A percentile compares a stretch with the other conserved stretches of the same genome.
These are phyloP conservation scores for Rhodotorula diobovata DNA, from an alignment of 768 basidiomycete genomes.

Conservation along the genomic window DNA sequence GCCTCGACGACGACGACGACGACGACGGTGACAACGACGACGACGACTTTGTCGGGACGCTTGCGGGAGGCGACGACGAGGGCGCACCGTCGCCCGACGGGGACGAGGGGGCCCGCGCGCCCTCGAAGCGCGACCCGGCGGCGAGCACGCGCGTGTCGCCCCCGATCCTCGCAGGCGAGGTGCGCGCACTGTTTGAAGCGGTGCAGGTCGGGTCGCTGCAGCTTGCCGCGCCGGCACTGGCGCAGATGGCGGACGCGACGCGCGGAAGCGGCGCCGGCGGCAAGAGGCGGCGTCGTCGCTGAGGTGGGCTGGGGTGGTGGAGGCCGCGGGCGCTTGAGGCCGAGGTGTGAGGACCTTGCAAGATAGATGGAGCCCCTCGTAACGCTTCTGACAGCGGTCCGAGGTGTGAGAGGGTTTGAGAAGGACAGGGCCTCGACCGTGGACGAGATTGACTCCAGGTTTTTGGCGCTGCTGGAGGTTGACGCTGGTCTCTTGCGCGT, in stretches of 20 bases:
- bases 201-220: background rate
- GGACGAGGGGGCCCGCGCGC: background rate
- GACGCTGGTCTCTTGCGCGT: no score
- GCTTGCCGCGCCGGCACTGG: constrained; percentile 1
- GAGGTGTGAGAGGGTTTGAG: no score
- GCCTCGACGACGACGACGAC: constrained; percentile 16
- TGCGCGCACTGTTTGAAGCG: constrained; percentile 14
- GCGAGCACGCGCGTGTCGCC: background rate
- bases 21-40: background rate
- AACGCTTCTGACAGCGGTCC: no score
- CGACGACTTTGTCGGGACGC: no score
- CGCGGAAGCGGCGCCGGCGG: background rate
- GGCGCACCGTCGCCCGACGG: background rate
- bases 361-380: no score
- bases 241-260: constrained; percentile 6
- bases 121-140: no score
- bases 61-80: background rate
- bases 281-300: background rate
- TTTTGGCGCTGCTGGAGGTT: no score
- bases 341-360: no score
- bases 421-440: no score
- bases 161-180: constrained; percentile 28
- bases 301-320: background rate
- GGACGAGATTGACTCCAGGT: no score
- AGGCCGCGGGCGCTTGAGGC: no score